These are phyloP conservation scores for Scheffersomyces lignicola DNA, from an alignment of 1,139 yeast species.

Conservation along the genomic window DNA sequence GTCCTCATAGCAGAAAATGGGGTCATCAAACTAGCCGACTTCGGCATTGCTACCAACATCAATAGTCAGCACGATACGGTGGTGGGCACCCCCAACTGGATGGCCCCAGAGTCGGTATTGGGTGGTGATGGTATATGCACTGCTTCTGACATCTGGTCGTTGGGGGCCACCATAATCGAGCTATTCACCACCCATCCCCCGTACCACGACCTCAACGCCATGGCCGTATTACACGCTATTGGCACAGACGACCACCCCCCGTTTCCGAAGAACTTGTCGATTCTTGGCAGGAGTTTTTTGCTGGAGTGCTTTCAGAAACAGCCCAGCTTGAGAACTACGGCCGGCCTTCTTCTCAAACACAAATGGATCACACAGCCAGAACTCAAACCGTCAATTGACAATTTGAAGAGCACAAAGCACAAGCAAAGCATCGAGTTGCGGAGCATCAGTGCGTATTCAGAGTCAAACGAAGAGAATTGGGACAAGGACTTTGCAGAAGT, in stretches of 20 bases:
- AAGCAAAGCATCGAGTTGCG: conserved; percentile 15
- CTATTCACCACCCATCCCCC: conserved; percentile 87
- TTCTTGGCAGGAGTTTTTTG: conserved; percentile 61
- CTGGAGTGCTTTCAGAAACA: conserved; percentile 77
- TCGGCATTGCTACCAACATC: conserved; percentile 71
- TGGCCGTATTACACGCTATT: conserved; percentile 90
- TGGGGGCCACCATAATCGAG: conserved; percentile 92
- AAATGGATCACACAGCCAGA: conserved; percentile 52
- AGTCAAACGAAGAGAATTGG: conserved; percentile 36
- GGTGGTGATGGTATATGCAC: conserved; percentile 85
- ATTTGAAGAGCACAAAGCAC: conserved; percentile 2
- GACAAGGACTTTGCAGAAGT: conserved; percentile 32
- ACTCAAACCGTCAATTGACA: conserved; percentile 6
- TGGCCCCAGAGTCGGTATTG: conserved; percentile 79
- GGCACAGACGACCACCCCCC: conserved; percentile 85
- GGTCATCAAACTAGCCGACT: conserved; percentile 70
- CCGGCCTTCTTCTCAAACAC: conserved; percentile 57
- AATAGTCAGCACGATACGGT: conserved; percentile 42
- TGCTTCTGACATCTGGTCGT: conserved; percentile 89
- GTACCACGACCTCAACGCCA: conserved; percentile 74
- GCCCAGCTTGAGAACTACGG: conserved; percentile 60
- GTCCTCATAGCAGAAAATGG: conserved; percentile 62
- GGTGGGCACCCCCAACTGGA: conserved; percentile 81
- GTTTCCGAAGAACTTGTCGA: conserved; percentile 61
- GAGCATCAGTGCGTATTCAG: conserved; percentile 28